Conservation (phyloP, 1,139 yeast genomes). For the Kodamaea anthophila region DNA sequence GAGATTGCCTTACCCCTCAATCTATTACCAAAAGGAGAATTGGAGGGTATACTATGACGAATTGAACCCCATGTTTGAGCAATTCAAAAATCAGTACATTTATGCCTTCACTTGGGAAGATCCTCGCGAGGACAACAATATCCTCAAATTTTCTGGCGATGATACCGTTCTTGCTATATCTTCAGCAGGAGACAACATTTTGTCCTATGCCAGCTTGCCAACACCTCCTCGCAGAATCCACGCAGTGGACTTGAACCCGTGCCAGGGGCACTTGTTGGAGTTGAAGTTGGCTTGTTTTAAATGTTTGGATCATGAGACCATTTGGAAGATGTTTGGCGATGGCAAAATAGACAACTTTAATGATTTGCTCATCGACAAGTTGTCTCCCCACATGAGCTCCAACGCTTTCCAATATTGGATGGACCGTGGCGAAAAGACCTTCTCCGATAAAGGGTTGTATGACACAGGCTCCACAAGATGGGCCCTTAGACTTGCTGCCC, state of each 20-base stretch:
- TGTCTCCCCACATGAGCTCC: conserved; percentile 69
- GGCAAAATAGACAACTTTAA: conserved; percentile 55
- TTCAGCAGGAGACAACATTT: conserved; percentile 78
- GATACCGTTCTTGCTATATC: conserved; percentile 80
- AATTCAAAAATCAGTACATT: conserved; percentile 71
- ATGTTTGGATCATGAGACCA: conserved; percentile 46
- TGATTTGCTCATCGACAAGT: conserved; percentile 41
- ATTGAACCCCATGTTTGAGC: conserved; percentile 57
- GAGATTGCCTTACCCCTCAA: conserved; percentile 71
- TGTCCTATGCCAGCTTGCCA: conserved; percentile 66
- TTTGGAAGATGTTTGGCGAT: conserved; percentile 73
- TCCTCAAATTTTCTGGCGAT: conserved; percentile 51
- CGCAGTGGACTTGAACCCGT: conserved; percentile 80
- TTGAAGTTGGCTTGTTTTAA: conserved; percentile 68
- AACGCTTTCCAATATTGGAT: conserved; percentile 80
- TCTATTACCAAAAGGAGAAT: conserved; percentile 67
- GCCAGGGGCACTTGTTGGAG: conserved; percentile 75
- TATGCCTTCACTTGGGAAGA: conserved; percentile 92
- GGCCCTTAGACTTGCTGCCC: conserved; percentile 67
- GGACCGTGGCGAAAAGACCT: conserved; percentile 54
- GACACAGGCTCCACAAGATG: conserved; percentile 84
- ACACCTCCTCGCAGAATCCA: conserved; percentile 72
- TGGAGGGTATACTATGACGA: conserved; percentile 82
- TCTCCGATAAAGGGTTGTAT: conserved; percentile 52
- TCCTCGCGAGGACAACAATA: conserved; percentile 71